These are phyloP conservation scores for Termitomyces sp. DNA, from an alignment of 1,284 basidiomycete species.

Conservation along the genomic window DNA sequence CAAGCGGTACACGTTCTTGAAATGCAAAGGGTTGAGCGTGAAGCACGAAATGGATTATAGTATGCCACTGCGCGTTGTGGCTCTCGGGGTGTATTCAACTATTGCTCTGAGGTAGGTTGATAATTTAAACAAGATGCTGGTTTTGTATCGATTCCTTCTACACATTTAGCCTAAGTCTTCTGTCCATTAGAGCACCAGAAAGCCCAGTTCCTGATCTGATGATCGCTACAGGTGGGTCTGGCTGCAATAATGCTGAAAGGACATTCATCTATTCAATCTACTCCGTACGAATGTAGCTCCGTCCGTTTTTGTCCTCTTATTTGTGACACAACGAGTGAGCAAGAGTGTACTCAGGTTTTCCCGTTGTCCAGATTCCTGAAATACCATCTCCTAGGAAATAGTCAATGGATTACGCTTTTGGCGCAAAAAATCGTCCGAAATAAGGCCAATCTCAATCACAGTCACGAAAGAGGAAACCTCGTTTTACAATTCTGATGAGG, in stretches of 20 bases:
- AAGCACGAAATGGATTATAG: conserved; percentile 33
- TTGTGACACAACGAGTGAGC: conserved; percentile 38
- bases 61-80: conserved; percentile 36
- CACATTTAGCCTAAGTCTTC: conserved; percentile 30
- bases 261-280: background rate
- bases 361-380: background rate
- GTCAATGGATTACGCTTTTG: conserved; percentile 35
- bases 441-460: conserved; percentile 1
- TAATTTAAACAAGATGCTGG: background rate
- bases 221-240: conserved; percentile 36
- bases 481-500: background rate
- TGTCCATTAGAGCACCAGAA: conserved; percentile 37
- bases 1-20: conserved; percentile 27
- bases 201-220: conserved; percentile 41
- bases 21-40: conserved; percentile 19
- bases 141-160: background rate
- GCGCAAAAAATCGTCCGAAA: conserved; percentile 11
- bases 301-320: conserved; percentile 36
- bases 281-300: conserved; percentile 27
- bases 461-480: conserved; percentile 3
- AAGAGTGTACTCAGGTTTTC: background rate
- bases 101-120: conserved; percentile 34
- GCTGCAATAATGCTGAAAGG: background rate
- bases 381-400: conserved; percentile 28
- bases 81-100: conserved; percentile 38